A percentile compares a stretch with the other conserved stretches of the same genome.
phyloP scores from a whole-genome alignment of 805 yeast genomes.

The Starmerella gropengiesseri region DNA sequence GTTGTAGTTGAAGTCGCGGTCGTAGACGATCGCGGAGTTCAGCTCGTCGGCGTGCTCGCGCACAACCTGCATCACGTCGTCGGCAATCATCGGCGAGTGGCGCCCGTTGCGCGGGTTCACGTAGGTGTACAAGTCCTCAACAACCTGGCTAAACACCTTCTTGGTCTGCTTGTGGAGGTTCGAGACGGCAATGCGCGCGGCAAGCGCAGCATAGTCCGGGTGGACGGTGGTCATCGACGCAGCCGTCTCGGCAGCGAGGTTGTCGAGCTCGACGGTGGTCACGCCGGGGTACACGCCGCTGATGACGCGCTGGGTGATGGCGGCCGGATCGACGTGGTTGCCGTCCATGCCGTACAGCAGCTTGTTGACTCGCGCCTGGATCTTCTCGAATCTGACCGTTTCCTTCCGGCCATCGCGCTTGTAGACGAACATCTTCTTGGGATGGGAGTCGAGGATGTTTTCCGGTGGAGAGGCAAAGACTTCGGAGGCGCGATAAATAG shows the following conservation, averaged over 20 bases:
- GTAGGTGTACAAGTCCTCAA: constrained; percentile 61
- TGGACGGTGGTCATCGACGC: constrained; percentile 96
- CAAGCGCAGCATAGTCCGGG: constrained; percentile 93
- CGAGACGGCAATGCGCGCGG: constrained; percentile 92
- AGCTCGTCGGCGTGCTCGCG: constrained; percentile 52
- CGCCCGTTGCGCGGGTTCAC: constrained; percentile 67
- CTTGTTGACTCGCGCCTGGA: constrained; percentile 89
- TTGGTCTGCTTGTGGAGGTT: constrained; percentile 91
- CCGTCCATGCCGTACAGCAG: constrained; percentile 90
- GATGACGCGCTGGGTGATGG: constrained; percentile 89
- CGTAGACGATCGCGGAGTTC: constrained; percentile 61
- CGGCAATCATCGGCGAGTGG: constrained; percentile 61
- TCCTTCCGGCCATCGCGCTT: constrained; percentile 93
- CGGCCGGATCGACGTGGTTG: constrained; percentile 84
- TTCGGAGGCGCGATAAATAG: constrained; percentile 16
- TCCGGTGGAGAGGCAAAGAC: constrained; percentile 6
- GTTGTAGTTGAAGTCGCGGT: constrained; percentile 66
- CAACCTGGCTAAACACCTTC: constrained; percentile 69
- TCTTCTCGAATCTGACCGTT: constrained; percentile 90
- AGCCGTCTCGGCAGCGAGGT: constrained; percentile 89
- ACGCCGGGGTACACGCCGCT: constrained; percentile 97
- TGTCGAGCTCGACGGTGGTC: constrained; percentile 76
- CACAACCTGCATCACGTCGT: constrained; percentile 54
- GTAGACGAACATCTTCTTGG: constrained; percentile 56
- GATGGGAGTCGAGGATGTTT: not conserved